Evolutionary conservation across 1,284 basidiomycete species (phyloP), one percentile per base, ranked within the genome.

Genomic region (Porodaedalea pini): DNA sequence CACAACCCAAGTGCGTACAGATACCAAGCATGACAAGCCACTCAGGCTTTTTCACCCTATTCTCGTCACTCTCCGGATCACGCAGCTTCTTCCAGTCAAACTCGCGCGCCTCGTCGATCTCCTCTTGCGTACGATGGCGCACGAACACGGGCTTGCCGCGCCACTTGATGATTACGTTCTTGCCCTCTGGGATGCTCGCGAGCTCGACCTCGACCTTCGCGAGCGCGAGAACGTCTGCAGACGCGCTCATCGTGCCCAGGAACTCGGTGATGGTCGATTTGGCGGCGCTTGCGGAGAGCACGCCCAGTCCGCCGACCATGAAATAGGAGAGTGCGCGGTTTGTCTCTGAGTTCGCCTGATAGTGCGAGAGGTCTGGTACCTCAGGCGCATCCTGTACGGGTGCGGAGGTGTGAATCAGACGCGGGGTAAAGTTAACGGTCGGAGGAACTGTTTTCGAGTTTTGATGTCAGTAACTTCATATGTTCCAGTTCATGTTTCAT

Each of bases 141-240:
- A 99, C 93, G 79, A 99, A 99, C 60, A 99, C 96, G 65, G 97
- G 97, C 83, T 99, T 99, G 72, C 96, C 97, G 72, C 96, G 92
- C 97, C 97, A 99, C 78, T 97, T 97, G 79, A 97, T 92, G 73
- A 97, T 88, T 66, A 92, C 91, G 72, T 94, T 94, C 85, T 96
- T 95, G 75, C 97, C 97, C 81, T 98, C 93, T 36, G 97, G 96
- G 68, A 99, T 99, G 62, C 78, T 79, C 59, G 77, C 77, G 67
- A 99, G 86, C 58, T 96, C 94, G 62, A 99, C 86, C 76, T 99
- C 97, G 62, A 98, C 92, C 80, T 98, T 98, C 65, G 97, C 97
- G 64, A 99, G 82, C 52, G 97, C 97, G 66, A 99, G 85, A 50
- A 99, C 96, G 71, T 99, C 97, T 36, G 95, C 94, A 47, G 96